Percentiles rank a stretch among this genome's conserved stretches.
These are phyloP conservation scores for Comarum palustre DNA, from an alignment of 306 rosid species.

Conservation along the genomic window DNA sequence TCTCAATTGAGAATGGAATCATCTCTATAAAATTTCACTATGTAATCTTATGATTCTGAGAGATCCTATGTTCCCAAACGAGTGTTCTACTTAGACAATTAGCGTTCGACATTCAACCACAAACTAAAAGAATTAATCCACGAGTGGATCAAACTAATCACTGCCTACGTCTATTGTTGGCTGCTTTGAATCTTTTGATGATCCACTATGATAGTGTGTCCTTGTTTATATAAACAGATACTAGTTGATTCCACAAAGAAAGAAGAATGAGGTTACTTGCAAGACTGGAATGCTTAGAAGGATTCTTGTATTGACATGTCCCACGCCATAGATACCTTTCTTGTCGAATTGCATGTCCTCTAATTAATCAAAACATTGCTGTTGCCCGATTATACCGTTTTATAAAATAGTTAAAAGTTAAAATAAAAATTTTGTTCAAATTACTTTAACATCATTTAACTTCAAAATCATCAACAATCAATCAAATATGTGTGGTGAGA, in stretches of 20 bases:
- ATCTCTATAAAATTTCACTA: neutral
- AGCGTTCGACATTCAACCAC: neutral
- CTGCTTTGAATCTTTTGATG: constrained; percentile 2
- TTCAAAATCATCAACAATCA: neutral
- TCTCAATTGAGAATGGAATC: neutral
- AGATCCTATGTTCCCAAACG: neutral
- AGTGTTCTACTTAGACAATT: neutral
- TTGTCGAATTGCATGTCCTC: constrained; percentile 16
- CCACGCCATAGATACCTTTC: constrained; percentile 23
- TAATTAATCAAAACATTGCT: constrained; percentile 9
- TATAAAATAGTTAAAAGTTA: no score
- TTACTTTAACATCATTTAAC: neutral
- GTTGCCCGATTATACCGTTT: no score
- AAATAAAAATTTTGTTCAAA: no score
- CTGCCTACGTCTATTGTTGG: neutral
- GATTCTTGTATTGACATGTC: constrained; percentile 11
- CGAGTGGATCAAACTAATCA: neutral
- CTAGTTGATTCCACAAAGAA: neutral
- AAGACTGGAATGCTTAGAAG: constrained; percentile 28
- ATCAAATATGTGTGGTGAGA: neutral
- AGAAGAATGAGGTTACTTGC: constrained; percentile 18
- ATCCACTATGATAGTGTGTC: neutral
- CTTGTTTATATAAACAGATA: neutral
- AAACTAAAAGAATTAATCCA: neutral
- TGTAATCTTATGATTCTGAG: neutral